phyloP scores from a whole-genome alignment of 768 basidiomycete species.

The Astraeus odoratus region DNA sequence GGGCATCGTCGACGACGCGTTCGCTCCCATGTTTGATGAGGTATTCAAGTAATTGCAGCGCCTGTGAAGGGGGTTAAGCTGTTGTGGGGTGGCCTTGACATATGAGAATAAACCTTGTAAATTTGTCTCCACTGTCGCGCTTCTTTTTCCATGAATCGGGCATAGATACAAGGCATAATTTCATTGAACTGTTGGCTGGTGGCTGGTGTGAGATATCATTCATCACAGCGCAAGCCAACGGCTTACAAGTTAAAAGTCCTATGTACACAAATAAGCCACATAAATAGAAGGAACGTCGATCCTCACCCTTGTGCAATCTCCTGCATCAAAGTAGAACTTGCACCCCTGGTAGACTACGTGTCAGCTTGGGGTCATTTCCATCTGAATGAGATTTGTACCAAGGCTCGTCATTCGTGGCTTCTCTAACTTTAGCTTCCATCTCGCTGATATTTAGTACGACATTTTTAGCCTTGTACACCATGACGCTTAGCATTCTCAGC shows the following conservation, averaged over 20 bases:
- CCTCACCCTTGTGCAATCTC: constrained; percentile 95
- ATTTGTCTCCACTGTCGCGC: constrained; percentile 98
- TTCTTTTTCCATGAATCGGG: constrained; percentile 96
- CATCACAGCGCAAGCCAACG: neutral
- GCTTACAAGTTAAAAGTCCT: constrained; percentile 98
- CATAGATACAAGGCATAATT: constrained; percentile 96
- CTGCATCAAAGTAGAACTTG: constrained; percentile 96
- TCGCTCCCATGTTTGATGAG: constrained; percentile 96
- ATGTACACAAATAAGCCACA: constrained; percentile 12
- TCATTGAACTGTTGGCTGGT: constrained; percentile 97
- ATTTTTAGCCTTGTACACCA: constrained; percentile 74
- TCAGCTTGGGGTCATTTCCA: constrained; percentile 1
- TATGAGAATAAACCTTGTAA: constrained; percentile 73
- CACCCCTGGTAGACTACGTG: constrained; percentile 61
- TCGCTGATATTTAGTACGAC: constrained; percentile 94
- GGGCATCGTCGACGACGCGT: constrained; percentile 94
- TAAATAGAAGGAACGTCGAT: neutral
- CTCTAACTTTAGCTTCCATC: constrained; percentile 94
- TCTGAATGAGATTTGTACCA: constrained; percentile 55
- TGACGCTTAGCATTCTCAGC: constrained; percentile 6
- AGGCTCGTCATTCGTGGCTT: constrained; percentile 96
- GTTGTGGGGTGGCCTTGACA: neutral
- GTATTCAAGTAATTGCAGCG: constrained; percentile 90
- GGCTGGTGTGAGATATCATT: constrained; percentile 6
- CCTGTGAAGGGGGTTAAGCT: constrained; percentile 36